phyloP scores from a whole-genome alignment of 495 filamentous ascomycete species.

The Penicillium goetzii region DNA sequence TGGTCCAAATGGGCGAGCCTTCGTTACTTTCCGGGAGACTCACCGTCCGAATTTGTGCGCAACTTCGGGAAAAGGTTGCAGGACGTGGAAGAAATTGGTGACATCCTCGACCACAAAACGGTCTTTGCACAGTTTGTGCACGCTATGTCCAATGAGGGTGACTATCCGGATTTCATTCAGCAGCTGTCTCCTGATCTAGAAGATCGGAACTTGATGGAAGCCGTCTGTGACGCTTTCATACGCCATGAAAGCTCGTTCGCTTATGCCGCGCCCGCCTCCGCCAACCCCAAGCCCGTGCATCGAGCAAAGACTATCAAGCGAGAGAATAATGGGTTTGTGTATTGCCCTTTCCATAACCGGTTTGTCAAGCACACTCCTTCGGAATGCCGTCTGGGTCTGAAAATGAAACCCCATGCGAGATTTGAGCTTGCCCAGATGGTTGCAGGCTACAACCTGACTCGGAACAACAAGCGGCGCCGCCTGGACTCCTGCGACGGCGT shows the following conservation, averaged over 20 bases:
- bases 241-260: background rate
- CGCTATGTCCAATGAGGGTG: background rate
- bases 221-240: background rate
- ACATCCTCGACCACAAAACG: background rate
- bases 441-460: background rate
- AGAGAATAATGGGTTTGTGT: background rate
- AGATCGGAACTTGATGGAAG: background rate
- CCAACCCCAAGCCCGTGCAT: too few species aligned
- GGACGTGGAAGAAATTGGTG: conserved; percentile 3
- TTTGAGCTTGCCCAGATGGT: background rate
- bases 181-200: background rate
- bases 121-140: conserved; percentile 4
- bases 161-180: background rate
- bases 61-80: background rate
- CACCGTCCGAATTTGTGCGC: background rate
- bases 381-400: background rate
- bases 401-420: too few species aligned
- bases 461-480: background rate
- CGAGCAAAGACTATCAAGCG: background rate
- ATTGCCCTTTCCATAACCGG: background rate
- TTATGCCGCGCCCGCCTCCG: background rate
- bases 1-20: background rate
- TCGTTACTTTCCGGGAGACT: background rate
- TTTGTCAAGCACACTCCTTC: background rate
- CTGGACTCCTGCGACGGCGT: background rate